Conservation (phyloP, 225 moss, liverwort and hornwort species). For the Anthoceros angustus region DNA sequence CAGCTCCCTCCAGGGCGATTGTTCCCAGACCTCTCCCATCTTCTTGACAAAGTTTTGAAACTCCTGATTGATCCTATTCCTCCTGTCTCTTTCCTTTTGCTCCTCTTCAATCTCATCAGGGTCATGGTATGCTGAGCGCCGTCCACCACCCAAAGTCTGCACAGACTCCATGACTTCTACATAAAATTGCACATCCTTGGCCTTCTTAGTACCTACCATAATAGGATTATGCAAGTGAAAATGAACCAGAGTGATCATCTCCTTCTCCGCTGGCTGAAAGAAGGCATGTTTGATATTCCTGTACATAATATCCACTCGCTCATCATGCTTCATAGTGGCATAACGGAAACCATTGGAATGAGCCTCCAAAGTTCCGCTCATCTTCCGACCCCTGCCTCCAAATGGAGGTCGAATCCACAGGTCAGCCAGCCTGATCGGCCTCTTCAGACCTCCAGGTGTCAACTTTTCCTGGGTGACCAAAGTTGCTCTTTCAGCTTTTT, state of each 20-base stretch:
- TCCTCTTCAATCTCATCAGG: conserved; percentile 99
- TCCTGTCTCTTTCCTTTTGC: conserved; percentile 91
- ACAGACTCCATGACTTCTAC: conserved; percentile 99
- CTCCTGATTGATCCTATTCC: conserved; percentile 98
- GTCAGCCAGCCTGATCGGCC: conserved; percentile 83
- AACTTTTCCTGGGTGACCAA: conserved; percentile 88
- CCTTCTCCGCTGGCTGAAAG: conserved; percentile 99
- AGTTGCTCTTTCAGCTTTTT: conserved; percentile 87
- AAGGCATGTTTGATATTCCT: conserved; percentile 98
- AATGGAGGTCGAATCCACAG: conserved; percentile 90
- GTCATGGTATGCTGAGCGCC: conserved; percentile 79
- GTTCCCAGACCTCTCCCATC: conserved; percentile 93
- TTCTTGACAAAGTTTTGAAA: conserved; percentile 90
- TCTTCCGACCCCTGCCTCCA: conserved; percentile 91
- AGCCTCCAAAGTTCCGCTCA: conserved; percentile 87
- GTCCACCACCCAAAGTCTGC: conserved; percentile 80
- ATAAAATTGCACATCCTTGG: conserved; percentile 95
- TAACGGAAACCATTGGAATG: conserved; percentile 91
- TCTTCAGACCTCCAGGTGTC: conserved; percentile 48
- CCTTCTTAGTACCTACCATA: conserved; percentile 99
- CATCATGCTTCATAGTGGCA: conserved; percentile 95
- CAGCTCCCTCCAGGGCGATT: conserved; percentile 81
- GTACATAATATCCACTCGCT: conserved; percentile 87
- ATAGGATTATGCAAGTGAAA: conserved; percentile 93
- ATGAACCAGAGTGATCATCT: conserved; percentile 96